Evolutionary conservation across 495 filamentous ascomycete species (phyloP).

Genomic region (Corynascus novoguineensis): DNA sequence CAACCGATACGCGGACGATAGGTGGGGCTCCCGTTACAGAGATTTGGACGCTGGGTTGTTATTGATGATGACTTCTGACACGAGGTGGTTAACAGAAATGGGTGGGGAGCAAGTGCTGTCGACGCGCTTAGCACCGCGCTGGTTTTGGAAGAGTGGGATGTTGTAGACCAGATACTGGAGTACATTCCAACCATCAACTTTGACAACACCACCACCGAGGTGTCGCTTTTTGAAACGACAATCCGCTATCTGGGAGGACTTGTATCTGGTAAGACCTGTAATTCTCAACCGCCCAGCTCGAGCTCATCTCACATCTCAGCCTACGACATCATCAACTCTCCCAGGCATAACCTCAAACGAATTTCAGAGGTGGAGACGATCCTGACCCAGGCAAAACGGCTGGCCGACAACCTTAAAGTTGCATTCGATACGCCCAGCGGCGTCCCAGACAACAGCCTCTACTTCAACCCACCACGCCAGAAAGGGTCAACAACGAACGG

Average conservation of each 20-base stretch:
- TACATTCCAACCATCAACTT: slow-evolving; percentile 68
- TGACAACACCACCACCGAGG: slow-evolving; percentile 47
- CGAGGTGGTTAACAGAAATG: slow-evolving; percentile 52
- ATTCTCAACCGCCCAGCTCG: not conserved
- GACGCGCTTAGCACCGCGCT: slow-evolving; percentile 79
- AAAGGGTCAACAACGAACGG: slow-evolving; percentile 54
- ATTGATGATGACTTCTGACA: not conserved
- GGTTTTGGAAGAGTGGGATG: slow-evolving; percentile 64
- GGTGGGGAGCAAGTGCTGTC: slow-evolving; percentile 80
- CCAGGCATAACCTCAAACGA: slow-evolving; percentile 47
- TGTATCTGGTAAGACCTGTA: slow-evolving; percentile 51
- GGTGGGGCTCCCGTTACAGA: slow-evolving; percentile 56
- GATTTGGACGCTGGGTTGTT: no score
- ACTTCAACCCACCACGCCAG: slow-evolving; percentile 49
- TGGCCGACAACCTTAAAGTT: slow-evolving; percentile 69
- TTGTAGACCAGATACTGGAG: slow-evolving; percentile 63
- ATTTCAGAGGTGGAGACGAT: slow-evolving; percentile 48
- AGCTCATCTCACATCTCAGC: slow-evolving; percentile 35
- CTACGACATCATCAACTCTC: slow-evolving; percentile 71
- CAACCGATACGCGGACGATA: slow-evolving; percentile 60
- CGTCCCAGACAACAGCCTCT: slow-evolving; percentile 68
- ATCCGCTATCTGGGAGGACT: slow-evolving; percentile 82
- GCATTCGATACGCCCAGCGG: slow-evolving; percentile 74
- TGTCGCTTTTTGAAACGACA: slow-evolving; percentile 85
- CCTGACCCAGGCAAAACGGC: slow-evolving; percentile 58